A percentile compares a stretch with the other conserved stretches of the same genome.
Evolutionary conservation across 1,139 yeast species (phyloP).

Genomic region (Taiozyma onychis): DNA sequence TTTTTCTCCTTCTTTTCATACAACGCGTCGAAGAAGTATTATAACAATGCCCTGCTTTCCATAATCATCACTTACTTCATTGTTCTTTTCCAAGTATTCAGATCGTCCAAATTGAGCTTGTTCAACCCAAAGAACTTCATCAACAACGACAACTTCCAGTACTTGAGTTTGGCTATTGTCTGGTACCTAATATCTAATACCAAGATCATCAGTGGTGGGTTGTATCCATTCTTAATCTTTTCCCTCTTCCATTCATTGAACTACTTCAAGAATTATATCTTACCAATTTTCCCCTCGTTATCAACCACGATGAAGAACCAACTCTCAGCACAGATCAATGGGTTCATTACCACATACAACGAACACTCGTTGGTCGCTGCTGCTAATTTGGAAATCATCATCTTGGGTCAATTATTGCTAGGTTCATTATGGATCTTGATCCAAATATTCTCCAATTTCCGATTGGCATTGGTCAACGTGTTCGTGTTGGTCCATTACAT

Average conservation of each 20-base stretch:
- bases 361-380: slow-evolving; percentile 68
- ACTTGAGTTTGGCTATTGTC: slow-evolving; percentile 48
- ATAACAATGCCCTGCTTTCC: slow-evolving; percentile 52
- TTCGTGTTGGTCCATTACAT: slow-evolving; percentile 43
- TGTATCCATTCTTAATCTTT: slow-evolving; percentile 57
- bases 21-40: slow-evolving; percentile 30
- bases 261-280: slow-evolving; percentile 57
- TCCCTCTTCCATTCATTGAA: slow-evolving; percentile 70
- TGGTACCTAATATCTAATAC: slow-evolving; percentile 49
- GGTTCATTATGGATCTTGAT: slow-evolving; percentile 28
- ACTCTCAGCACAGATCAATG: slow-evolving; percentile 39
- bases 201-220: slow-evolving; percentile 42
- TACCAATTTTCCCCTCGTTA: slow-evolving; percentile 52
- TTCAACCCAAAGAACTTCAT: slow-evolving; percentile 29
- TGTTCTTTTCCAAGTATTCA: slow-evolving; percentile 43
- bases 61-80: slow-evolving; percentile 69
- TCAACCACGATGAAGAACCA: slow-evolving; percentile 28
- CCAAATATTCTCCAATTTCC: slow-evolving; percentile 40
- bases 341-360: slow-evolving; percentile 59
- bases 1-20: slow-evolving; percentile 35
- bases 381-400: slow-evolving; percentile 61
- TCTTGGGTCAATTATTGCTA: slow-evolving; percentile 45
- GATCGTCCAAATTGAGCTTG: slow-evolving; percentile 25
- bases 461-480: slow-evolving; percentile 55
- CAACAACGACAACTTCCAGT: slow-evolving; percentile 61